phyloP scores from a whole-genome alignment of 2,329 filamentous ascomycete genomes.

The Colletotrichum falcatum region DNA sequence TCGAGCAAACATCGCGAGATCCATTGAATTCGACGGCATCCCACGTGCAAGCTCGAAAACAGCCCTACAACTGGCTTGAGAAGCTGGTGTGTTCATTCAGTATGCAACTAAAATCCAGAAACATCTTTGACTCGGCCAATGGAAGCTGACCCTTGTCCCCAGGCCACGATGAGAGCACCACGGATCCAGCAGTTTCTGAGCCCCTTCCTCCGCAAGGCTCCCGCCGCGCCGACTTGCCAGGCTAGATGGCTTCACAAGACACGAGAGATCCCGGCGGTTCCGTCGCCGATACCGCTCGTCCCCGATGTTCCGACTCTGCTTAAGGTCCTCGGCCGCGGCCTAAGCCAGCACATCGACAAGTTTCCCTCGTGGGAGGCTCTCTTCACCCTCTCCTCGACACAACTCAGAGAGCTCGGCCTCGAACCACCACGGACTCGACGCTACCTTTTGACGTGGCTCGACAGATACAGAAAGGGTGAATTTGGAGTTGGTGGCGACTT shows the following conservation, averaged over 20 bases:
- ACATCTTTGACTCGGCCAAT: background rate
- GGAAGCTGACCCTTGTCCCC: constrained; percentile 8
- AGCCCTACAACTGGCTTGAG: constrained; percentile 8
- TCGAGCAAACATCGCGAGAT: constrained; percentile 31
- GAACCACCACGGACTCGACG: constrained; percentile 85
- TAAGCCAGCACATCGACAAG: constrained; percentile 85
- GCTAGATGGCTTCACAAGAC: constrained; percentile 59
- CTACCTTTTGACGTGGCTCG: constrained; percentile 89
- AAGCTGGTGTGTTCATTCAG: constrained; percentile 4
- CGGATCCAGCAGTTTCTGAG: constrained; percentile 36
- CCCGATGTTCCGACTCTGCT: constrained; percentile 90
- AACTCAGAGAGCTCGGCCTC: constrained; percentile 86
- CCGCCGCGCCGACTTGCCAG: constrained; percentile 50
- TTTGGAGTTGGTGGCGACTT: constrained; percentile 89
- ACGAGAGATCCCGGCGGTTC: constrained; percentile 59
- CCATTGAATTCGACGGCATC: constrained; percentile 17
- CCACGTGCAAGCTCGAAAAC: constrained; percentile 25
- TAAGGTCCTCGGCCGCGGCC: constrained; percentile 87
- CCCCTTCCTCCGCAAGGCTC: constrained; percentile 40
- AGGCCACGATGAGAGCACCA: constrained; percentile 41
- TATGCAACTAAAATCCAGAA: background rate
- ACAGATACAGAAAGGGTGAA: constrained; percentile 82
- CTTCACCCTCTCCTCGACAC: constrained; percentile 81
- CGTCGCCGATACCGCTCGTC: constrained; percentile 84
- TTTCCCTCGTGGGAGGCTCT: constrained; percentile 92